Percentiles rank a stretch among this genome's conserved stretches.
Conservation (phyloP, 805 yeast genomes). For the Kluyveromyces wickerhamii region DNA sequence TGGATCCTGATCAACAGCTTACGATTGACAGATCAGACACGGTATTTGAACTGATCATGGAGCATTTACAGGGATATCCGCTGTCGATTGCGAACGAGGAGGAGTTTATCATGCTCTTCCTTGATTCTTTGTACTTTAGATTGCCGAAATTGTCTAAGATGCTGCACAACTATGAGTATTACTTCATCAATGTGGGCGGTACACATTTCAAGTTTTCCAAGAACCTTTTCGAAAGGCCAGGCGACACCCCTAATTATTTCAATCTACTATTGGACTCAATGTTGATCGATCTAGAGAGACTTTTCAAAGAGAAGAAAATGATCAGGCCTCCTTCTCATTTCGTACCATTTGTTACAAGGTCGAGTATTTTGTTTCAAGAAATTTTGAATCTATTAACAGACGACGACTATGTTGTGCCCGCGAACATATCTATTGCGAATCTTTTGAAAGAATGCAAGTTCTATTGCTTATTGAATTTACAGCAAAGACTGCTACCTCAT, state of each 20-base stretch:
- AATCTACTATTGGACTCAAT: slow-evolving; percentile 50
- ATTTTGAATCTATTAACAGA: slow-evolving; percentile 52
- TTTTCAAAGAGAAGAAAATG: slow-evolving; percentile 34
- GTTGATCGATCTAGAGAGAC: slow-evolving; percentile 41
- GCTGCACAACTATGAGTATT: slow-evolving; percentile 46
- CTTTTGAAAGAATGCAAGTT: slow-evolving; percentile 66
- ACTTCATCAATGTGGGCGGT: slow-evolving; percentile 51
- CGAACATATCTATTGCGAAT: slow-evolving; percentile 33
- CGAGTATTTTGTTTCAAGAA: slow-evolving; percentile 46
- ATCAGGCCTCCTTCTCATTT: slow-evolving; percentile 75
- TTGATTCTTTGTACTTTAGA: slow-evolving; percentile 68
- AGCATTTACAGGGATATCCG: slow-evolving; percentile 77
- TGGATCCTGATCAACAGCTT: slow-evolving; percentile 30
- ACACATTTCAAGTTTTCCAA: slow-evolving; percentile 51
- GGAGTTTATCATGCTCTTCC: slow-evolving; percentile 51
- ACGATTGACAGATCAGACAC: slow-evolving; percentile 69
- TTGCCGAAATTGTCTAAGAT: slow-evolving; percentile 46
- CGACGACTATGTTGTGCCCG: slow-evolving; percentile 2
- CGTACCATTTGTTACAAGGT: slow-evolving; percentile 44
- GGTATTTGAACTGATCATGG: slow-evolving; percentile 56
- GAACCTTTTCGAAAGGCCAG: slow-evolving; percentile 45
- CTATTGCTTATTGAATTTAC: slow-evolving; percentile 67
- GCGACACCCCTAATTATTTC: slow-evolving; percentile 75
- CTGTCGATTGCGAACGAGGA: slow-evolving; percentile 51
- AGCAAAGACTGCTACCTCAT: slow-evolving; percentile 57